phyloP scores from a whole-genome alignment of 148 eudicot species.

The Limonium bicolor region DNA sequence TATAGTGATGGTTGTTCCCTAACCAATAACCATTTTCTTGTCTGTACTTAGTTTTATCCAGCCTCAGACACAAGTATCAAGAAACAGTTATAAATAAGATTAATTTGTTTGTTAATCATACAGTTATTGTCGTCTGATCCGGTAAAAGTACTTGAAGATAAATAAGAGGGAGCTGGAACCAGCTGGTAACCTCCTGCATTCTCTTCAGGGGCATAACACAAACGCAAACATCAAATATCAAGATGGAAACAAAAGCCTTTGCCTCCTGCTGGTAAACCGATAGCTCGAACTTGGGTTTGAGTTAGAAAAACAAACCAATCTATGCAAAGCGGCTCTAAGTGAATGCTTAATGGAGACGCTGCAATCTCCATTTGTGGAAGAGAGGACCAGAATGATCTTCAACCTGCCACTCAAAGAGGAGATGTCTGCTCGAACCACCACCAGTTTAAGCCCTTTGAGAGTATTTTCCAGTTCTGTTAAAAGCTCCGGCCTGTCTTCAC shows the following conservation, averaged over 20 bases:
- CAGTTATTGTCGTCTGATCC: no score
- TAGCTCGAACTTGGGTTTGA: constrained; percentile 16
- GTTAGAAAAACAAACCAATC: constrained; percentile 35
- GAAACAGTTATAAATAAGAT: no score
- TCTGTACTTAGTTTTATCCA: no score
- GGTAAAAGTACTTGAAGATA: no score
- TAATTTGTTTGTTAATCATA: no score
- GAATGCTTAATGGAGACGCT: constrained; percentile 26
- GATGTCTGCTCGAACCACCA: constrained; percentile 40
- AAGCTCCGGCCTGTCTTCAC: constrained; percentile 59
- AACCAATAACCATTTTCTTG: no score
- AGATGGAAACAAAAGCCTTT: constrained; percentile 39
- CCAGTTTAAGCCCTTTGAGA: constrained; percentile 34
- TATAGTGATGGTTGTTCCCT: no score
- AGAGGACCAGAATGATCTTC: constrained; percentile 31
- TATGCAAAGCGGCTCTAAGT: constrained; percentile 32
- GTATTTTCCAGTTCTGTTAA: constrained; percentile 46
- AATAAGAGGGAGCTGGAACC: no score
- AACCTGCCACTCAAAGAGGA: constrained; percentile 70
- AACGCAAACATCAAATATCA: no score
- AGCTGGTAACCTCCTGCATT: no score
- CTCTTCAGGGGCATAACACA: no score
- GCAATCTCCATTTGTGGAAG: constrained; percentile 9
- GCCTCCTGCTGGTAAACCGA: constrained; percentile 75
- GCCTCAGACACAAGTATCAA: no score